Evolutionary conservation across 1,284 basidiomycete genomes (phyloP), one percentile per base, ranked within the genome.

Genomic region (Athelia sp.): DNA sequence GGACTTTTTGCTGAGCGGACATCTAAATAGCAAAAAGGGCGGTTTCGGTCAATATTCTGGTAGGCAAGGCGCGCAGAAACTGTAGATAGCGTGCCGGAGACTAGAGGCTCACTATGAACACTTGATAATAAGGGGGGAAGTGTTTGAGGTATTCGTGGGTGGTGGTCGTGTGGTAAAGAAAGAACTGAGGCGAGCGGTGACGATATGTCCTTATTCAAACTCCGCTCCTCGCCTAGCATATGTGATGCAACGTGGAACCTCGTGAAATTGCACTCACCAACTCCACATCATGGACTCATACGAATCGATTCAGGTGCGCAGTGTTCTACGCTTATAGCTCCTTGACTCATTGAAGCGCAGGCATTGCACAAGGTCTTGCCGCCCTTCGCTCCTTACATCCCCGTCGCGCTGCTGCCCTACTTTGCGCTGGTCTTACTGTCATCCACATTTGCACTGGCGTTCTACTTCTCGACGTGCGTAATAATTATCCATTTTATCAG

Each of bases 381-480:
- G 4, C 51, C 88, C 0, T 94, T 92, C 70, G 54, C 75, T 13
- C 89, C 92, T 18, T 68, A 78, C 57, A 65, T 94, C 51, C 73
- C 89, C 17, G 78, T 82, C 32, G 64, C 69, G 1, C 60, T 84
- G 22, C 75, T 95, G 29, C 88, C 90, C 4, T 80, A 78, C 61
- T 70, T 94, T 59, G 87, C 93, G 6, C 76, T 90, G 61, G 47
- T 87, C 56, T 78, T 87, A 56, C 78, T 95, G 50, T 62, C 78
- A 1, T 68, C 78, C 21, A 91, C 91, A 1, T 94, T 96, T 62
- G 78, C 64, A 18, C 79, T 94, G 45, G 79, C 85, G 0, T 95
- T 95, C 73, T 90, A 93, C 72, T 92, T 91, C 67, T 86, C 92
- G 51, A 94, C 90, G 93, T 93, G 64, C 61, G 81, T 75, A 18